Percentiles rank a stretch among this genome's conserved stretches.
Evolutionary conservation across 108 stramenopile species (phyloP).

Genomic region (Skeletonema costatum): DNA sequence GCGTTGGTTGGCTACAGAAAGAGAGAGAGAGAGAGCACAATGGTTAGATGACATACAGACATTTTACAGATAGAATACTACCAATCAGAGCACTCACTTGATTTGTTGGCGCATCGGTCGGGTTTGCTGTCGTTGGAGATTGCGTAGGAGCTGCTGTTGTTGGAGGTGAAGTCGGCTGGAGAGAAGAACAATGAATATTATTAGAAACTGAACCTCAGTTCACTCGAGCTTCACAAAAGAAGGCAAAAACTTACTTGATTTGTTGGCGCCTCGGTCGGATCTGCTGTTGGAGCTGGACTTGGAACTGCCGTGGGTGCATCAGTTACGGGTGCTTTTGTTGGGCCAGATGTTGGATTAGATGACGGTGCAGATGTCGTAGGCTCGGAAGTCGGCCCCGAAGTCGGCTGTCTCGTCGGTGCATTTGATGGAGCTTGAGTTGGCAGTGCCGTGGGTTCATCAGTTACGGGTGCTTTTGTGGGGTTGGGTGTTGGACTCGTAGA

Average conservation of each 20-base stretch:
- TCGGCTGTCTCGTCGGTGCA: background rate
- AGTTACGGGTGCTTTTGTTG: background rate
- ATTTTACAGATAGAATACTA: background rate
- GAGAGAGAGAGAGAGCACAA: background rate
- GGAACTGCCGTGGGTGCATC: background rate
- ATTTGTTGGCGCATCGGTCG: background rate
- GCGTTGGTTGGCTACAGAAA: background rate
- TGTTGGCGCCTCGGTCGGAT: constrained; percentile 2
- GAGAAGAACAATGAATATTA: background rate
- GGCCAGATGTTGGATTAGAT: background rate
- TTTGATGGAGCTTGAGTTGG: background rate
- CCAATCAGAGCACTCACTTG: background rate
- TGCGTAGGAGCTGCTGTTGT: background rate
- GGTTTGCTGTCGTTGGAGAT: background rate
- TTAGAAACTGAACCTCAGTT: background rate
- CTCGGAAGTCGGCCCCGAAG: background rate
- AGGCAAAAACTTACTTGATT: constrained; percentile 2
- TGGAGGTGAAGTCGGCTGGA: background rate
- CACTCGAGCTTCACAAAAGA: too few relatives aligned
- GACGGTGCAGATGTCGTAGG: background rate
- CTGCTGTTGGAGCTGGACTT: background rate
- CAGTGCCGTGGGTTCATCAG: background rate
- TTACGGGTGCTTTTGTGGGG: background rate
- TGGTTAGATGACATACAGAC: background rate
- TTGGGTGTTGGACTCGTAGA: background rate